Conservation (phyloP, 345 rosid species). For the Salix brachista region DNA sequence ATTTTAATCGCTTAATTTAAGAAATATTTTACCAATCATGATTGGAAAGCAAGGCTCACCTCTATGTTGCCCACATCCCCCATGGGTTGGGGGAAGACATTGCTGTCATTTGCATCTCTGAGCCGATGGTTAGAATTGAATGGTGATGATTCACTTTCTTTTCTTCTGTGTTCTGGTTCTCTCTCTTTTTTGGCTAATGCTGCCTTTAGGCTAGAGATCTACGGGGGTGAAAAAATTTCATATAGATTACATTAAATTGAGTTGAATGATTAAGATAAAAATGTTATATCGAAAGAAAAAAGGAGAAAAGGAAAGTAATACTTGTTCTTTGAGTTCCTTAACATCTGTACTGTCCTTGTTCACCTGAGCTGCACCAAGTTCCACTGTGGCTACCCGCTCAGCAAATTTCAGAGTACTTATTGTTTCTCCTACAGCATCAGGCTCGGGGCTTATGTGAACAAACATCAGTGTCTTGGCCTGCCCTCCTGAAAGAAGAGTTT, state of each 20-base stretch:
- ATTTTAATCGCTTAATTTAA: background rate
- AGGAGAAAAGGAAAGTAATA: slow-evolving; percentile 15
- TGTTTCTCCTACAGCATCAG: slow-evolving; percentile 82
- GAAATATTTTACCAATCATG: background rate
- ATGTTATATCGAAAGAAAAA: background rate
- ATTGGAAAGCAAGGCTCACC: slow-evolving; percentile 40
- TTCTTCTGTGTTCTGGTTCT: slow-evolving; percentile 49
- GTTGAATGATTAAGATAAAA: background rate
- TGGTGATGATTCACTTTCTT: slow-evolving; percentile 44
- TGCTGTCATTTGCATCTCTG: slow-evolving; percentile 32
- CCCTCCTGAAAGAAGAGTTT: slow-evolving; percentile 58
- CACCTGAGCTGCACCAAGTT: slow-evolving; percentile 88
- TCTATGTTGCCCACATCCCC: slow-evolving; percentile 63
- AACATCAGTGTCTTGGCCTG: slow-evolving; percentile 98
- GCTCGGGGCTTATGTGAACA: slow-evolving; percentile 93
- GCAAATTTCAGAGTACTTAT: slow-evolving; percentile 95
- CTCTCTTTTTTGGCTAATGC: slow-evolving; percentile 73
- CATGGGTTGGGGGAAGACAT: slow-evolving; percentile 46
- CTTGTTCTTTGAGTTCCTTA: slow-evolving; percentile 93
- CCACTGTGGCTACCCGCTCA: slow-evolving; percentile 93
- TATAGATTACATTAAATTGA: background rate
- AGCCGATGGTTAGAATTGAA: slow-evolving; percentile 41
- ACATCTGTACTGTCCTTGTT: slow-evolving; percentile 76
- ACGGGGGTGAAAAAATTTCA: background rate
- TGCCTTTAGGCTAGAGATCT: slow-evolving; percentile 81